Evolutionary conservation across 495 filamentous ascomycete species (phyloP).

Genomic region (Hamigera avellanea): DNA sequence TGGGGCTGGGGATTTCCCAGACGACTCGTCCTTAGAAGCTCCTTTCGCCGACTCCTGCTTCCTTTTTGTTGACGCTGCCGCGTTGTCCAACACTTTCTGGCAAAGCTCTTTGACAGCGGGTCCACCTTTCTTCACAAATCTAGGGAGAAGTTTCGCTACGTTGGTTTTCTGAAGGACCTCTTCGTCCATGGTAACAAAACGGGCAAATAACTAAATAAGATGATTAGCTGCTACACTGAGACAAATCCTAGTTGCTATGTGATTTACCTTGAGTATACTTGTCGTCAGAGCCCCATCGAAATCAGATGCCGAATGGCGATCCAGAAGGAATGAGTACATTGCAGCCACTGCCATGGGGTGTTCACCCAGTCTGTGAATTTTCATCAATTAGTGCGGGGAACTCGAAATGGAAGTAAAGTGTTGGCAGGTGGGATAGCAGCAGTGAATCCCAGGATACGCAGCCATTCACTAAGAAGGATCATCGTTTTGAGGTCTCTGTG

Average conservation of each 20-base stretch:
- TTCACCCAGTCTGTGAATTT: constrained; percentile 44
- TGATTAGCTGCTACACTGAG: not conserved
- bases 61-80: constrained; percentile 40
- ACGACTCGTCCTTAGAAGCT: constrained; percentile 21
- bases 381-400: constrained; percentile 21
- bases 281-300: constrained; percentile 49
- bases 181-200: constrained; percentile 52
- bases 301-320: constrained; percentile 55
- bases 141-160: constrained; percentile 48
- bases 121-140: constrained; percentile 56
- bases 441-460: too few species aligned
- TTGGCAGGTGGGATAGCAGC: not conserved
- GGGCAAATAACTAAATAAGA: constrained; percentile 42
- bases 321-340: constrained; percentile 51
- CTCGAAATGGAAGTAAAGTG: not conserved
- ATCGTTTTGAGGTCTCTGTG: too few species aligned
- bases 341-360: constrained; percentile 42
- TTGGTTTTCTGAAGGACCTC: constrained; percentile 55
- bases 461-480: too few species aligned
- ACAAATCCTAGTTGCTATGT: not conserved
- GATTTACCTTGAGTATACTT: constrained; percentile 48
- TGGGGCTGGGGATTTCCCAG: constrained; percentile 12
- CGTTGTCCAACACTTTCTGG: constrained; percentile 46
- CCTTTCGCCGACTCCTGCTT: constrained; percentile 29
- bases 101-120: constrained; percentile 45